Percentiles rank a stretch among this genome's conserved stretches.
Conservation (phyloP, 2,329 filamentous ascomycete species). For the Monilinia polystroma region DNA sequence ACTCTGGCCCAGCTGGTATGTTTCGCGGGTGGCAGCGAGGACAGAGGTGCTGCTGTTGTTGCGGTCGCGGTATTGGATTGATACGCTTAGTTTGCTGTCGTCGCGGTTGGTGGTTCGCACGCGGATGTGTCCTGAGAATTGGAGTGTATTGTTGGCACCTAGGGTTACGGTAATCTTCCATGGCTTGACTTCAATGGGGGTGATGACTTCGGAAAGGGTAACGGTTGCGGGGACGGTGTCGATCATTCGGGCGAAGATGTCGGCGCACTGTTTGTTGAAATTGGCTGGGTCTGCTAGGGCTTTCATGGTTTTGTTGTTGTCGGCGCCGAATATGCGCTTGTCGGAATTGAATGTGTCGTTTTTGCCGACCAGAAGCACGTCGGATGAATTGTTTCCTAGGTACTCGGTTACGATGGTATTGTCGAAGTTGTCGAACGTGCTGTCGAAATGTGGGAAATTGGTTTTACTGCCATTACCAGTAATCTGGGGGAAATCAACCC, state of each 20-base stretch:
- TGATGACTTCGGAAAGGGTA: slow-evolving; percentile 51
- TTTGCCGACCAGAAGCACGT: slow-evolving; percentile 42
- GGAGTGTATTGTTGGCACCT: neutral
- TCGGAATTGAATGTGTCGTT: slow-evolving; percentile 53
- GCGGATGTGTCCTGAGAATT: slow-evolving; percentile 2
- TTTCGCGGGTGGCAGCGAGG: neutral
- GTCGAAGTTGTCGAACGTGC: neutral
- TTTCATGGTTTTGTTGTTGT: slow-evolving; percentile 55
- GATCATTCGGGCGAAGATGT: slow-evolving; percentile 58
- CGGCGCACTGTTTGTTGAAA: slow-evolving; percentile 50
- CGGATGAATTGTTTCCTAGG: slow-evolving; percentile 4
- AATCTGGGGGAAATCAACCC: slow-evolving; percentile 15
- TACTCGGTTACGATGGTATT: slow-evolving; percentile 3
- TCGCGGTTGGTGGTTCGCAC: slow-evolving; percentile 7
- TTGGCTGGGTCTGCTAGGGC: slow-evolving; percentile 45
- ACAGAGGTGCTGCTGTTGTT: neutral
- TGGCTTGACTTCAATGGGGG: slow-evolving; percentile 45
- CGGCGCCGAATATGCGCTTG: slow-evolving; percentile 54
- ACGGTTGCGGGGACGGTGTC: slow-evolving; percentile 55
- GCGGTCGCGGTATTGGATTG: neutral
- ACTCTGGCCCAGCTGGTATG: neutral
- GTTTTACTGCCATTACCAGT: neutral
- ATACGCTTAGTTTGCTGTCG: neutral
- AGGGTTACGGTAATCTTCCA: neutral
- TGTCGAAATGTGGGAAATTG: neutral